Evolutionary conservation across 2,329 filamentous ascomycete genomes (phyloP), one percentile per base, ranked within the genome.

Genomic region (Coniochaeta sp.): DNA sequence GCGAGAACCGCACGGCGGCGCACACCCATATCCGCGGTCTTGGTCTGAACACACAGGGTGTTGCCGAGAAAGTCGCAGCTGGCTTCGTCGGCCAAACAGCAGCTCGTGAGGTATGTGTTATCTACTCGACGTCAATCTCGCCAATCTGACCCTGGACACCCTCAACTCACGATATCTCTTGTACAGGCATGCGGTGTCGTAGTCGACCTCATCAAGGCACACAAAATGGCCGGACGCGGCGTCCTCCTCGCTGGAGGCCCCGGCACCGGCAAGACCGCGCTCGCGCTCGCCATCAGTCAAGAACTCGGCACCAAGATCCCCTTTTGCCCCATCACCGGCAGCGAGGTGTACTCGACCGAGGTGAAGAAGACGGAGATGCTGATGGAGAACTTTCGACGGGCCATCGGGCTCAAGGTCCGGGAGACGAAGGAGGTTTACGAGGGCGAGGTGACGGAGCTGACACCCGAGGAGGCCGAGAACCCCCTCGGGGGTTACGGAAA

Each of bases 351-450:
- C 79, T 96, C 91, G 67, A 89, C 93, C 54, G 95, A 99, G 77
- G 93, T 99, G 65, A 99, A 99, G 86, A 99, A 99, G 86, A 99
- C 95, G 57, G 95, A 99, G 76, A 89, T 96, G 66, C 79, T 99
- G 72, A 98, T 98, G 95, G 95, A 99, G 82, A 98, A 98, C 79
- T 99, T 99, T 76, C 86, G 95, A 73, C 84, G 95, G 72, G 95
- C 95, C 62, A 99, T 99, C 74, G 95, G 93, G 36, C 83, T 99
- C 67, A 93, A 96, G 72, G 95, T 99, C 66, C 91, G 95, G 70
- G 95, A 99, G 81, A 97, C 93, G 58, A 99, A 99, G 77, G 95
- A 99, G 77, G 93, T 99, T 62, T 99, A 98, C 77, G 95, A 99
- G 78, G 95, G 95, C 72, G 95, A 99, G 77, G 95, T 99, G 60